Percentiles rank a stretch among this genome's conserved stretches.
These are phyloP conservation scores for Darksidea phi DNA, from an alignment of 495 filamentous ascomycete species.

Conservation along the genomic window DNA sequence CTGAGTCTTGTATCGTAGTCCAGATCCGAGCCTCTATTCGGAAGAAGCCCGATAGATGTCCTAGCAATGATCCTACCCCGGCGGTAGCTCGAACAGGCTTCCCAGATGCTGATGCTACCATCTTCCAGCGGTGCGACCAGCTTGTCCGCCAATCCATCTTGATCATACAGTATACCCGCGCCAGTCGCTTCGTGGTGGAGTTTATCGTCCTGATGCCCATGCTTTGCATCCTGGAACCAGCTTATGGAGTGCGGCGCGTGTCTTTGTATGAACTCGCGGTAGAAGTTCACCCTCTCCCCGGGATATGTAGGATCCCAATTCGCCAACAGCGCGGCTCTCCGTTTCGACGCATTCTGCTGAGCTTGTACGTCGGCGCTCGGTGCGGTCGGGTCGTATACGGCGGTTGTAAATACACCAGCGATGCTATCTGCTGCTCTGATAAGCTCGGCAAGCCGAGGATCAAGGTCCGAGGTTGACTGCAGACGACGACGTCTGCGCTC, in stretches of 20 bases:
- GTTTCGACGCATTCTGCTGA: conserved; percentile 38
- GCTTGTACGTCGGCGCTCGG: conserved; percentile 41
- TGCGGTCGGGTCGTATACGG: conserved; percentile 24
- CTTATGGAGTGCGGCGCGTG: conserved; percentile 69
- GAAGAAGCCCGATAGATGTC: conserved; percentile 65
- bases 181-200: conserved; percentile 57
- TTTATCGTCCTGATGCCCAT: conserved; percentile 41
- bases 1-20: conserved; percentile 43
- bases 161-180: conserved; percentile 61
- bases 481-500: conserved; percentile 51
- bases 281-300: conserved; percentile 70
- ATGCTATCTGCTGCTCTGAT: conserved; percentile 39
- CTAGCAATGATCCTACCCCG: conserved; percentile 65
- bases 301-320: conserved; percentile 82
- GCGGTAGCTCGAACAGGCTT: conserved; percentile 60
- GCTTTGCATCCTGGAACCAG: conserved; percentile 57
- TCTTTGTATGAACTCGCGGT: conserved; percentile 82
- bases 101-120: conserved; percentile 83
- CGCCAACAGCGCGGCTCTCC: conserved; percentile 57
- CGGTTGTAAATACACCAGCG: conserved; percentile 24
- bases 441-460: conserved; percentile 37
- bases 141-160: conserved; percentile 53
- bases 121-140: conserved; percentile 80
- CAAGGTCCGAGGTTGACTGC: conserved; percentile 32
- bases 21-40: conserved; percentile 28